phyloP scores from a whole-genome alignment of 2,329 filamentous ascomycete species.

The Monilinia aucupariae region DNA sequence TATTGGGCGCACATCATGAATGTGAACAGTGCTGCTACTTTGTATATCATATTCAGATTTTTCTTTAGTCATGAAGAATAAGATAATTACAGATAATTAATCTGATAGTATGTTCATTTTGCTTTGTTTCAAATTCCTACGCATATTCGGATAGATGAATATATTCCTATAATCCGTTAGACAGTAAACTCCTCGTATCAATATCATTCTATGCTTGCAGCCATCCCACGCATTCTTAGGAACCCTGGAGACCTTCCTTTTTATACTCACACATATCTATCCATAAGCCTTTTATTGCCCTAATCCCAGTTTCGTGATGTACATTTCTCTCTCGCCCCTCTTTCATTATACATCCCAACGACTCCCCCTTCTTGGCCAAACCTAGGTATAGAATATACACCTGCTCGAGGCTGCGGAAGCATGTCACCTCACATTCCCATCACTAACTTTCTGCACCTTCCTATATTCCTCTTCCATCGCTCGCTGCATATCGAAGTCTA shows the following conservation, averaged over 20 bases:
- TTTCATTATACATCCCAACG: not conserved
- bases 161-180: not conserved
- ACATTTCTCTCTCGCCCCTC: not conserved
- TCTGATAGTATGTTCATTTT: not conserved
- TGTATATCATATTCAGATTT: slow-evolving; percentile 13
- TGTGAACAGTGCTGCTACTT: slow-evolving; percentile 8
- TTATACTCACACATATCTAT: not conserved
- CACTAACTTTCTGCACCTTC: slow-evolving; percentile 74
- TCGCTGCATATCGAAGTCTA: slow-evolving; percentile 90
- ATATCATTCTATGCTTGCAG: not conserved
- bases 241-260: not conserved
- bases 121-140: not conserved
- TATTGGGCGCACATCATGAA: slow-evolving; percentile 9
- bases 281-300: not conserved
- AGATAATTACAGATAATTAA: slow-evolving; percentile 6
- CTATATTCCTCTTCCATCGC: slow-evolving; percentile 83
- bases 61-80: slow-evolving; percentile 8
- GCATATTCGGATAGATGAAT: not conserved
- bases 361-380: not conserved
- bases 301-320: not conserved
- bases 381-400: not conserved
- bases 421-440: slow-evolving; percentile 33
- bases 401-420: not conserved
- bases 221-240: not conserved
- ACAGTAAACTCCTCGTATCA: not conserved